Base-by-base conservation (phyloP, 1,284 basidiomycete genomes). In the Lentinula novae-zelandiae region DNA sequence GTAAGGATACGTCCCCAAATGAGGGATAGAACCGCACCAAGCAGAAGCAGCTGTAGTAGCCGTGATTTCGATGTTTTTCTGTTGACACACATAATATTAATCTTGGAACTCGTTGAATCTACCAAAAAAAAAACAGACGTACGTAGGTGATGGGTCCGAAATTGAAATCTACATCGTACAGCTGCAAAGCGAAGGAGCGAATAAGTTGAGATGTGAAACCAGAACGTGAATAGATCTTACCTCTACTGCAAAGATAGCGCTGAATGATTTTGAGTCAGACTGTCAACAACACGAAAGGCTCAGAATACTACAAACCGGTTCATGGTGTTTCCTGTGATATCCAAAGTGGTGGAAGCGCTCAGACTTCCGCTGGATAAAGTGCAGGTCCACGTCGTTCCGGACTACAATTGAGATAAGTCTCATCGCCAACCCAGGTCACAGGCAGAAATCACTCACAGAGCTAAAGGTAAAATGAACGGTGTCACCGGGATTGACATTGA, bases 401-500 rank as follows among this genome's bases (percentile, higher is more conserved):
- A 66, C 67, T 68, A 55, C 36, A n/a, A 31, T n/a, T 20, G 36
- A 22, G 15, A 15, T 27, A 7, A 38, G 20, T n/a, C n/a, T 27
- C 9, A 33, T 36, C 9, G n/a, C 4, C 42, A 13, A 49, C 33
- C 31, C 2, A 49, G 3, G 27, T 9, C 5, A 22, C 20, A 17
- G 44, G 22, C 4, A 20, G 10, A 27, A 60, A 39, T 36, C 20
- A 61, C 63, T 42, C 22, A 67, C 68, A 10, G 62, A 65, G n/a
- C 59, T 63, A 64, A 73, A 72, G 2, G 67, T 67, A 58, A 73
- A 72, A 39, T 71, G 68, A 31, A 72, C 68, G 5, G 65, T 68
- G 39, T 70, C 68, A 3, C 72, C 72, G 31, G 70, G 69, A 50
- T 68, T 67, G n/a, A 71, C 72, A 55, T 69, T 71, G 64, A 72